Base-by-base conservation (phyloP, 1,139 yeast species). In the Yamadazyma triangularis region DNA sequence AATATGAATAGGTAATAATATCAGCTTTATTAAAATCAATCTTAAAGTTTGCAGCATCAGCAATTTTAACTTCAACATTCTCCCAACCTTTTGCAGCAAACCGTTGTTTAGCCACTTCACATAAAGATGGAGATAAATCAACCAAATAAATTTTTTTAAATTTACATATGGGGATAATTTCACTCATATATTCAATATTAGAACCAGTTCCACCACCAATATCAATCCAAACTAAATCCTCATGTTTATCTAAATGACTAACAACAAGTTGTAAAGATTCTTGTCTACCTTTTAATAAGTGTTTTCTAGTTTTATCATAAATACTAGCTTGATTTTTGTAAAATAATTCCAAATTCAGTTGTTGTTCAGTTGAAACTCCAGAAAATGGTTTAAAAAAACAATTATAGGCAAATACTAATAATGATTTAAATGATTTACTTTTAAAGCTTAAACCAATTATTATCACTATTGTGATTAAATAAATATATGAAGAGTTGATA, bases 121-220 rank as follows among this genome's bases (percentile, higher is more conserved):
- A 79, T 33, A 84, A 64, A 1, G 89, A 80, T 3, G 89, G 85
- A 2, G 89, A 80, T 37, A 84, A 65, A 50, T 84, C 95, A 32
- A 84, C 78, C 37, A 84, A 66, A 48, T 81, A 82, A 27, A 84
- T 70, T 8, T 82, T 81, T 44, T 73, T 71, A 56, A 84, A 84
- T 38, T 69, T 57, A 18, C 58, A 50, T 25, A 78, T 58, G 4
- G 79, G 71, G 34, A 71, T 58, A 27, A 76, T 58, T 30, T 61
- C 52, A 51, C 80, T 65, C 94, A 84, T 84, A 45, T 70, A 70
- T 54, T 84, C 93, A 46, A 84, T 79, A 56, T 84, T 84, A 56
- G 80, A 68, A 29, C 94, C 95, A 4, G 94, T 83, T 16, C 93
- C 93, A 25, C 93, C 93, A 31, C 94, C 94, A 50, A 83, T 70